Evolutionary conservation across 2,329 filamentous ascomycete species (phyloP), one percentile per base, ranked within the genome.

Genomic region (Calonectria honghensis): DNA sequence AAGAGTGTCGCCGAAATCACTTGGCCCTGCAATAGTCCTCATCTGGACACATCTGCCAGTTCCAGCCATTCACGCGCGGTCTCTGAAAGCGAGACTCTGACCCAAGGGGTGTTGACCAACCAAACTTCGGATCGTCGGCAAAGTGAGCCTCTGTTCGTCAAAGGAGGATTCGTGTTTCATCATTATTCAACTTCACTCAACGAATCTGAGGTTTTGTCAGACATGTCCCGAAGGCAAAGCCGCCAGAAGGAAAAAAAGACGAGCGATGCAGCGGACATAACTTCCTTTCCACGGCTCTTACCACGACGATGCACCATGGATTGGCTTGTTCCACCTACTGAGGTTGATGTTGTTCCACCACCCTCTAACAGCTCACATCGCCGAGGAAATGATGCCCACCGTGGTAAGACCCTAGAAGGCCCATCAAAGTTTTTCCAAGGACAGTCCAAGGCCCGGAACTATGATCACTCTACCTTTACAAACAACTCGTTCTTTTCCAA

Each of bases 281-380:
- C 80, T 2, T 85, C 82, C 13, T 86, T 86, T 65, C 84, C 84
- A 16, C 78, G 79, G 31, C 77, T 86, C 11, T 76, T 74, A 13
- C 78, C 81, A 13, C 81, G 84, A 6, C 80, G 83, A 11, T 82
- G 80, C 51, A 86, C 84, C 0, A 73, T 77, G 13, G 85, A 85
- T 6, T 84, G 82, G 82, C 57, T 81, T n/a, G 81, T 74, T 9
- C 79, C 83, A 3, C 78, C 79, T 2, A 66, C 68, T 1, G 74
- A 76, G 0, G 63, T 80, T 2, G 76, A 80, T 18, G 75, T 79
- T 3, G 35, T 75, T 24, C 50, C 20, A 11, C 35, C 14, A 32
- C 52, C 16, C 54, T 70, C 1, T 70, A 77, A 5, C 77, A 79
- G 14, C 39, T 27, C 82, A 52, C 84, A 85, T 35, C 73, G 72